A percentile compares a stretch with the other conserved stretches of the same genome.
Evolutionary conservation across 73 alveolate genomes (phyloP).

Genomic region (Paramecium biaurelia): DNA sequence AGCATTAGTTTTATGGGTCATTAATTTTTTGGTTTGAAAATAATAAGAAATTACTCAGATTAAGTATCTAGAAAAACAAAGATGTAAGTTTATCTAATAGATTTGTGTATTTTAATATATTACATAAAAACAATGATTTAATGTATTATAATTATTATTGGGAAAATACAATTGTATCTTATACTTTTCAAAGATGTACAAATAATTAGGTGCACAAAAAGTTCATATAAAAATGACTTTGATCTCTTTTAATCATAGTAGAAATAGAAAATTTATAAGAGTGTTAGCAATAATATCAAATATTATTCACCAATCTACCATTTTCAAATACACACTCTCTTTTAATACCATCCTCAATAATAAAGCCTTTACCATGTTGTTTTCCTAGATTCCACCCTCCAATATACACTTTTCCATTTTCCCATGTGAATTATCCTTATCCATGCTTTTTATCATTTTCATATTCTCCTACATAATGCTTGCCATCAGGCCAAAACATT

Average conservation of each 20-base stretch:
- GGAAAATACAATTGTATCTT: too few relatives aligned
- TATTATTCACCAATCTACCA: constrained; percentile 21
- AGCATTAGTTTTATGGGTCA: too few relatives aligned
- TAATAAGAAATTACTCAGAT: too few relatives aligned
- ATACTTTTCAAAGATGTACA: too few relatives aligned
- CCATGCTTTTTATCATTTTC: constrained; percentile 81
- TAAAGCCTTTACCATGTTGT: constrained; percentile 75
- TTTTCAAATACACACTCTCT: neutral
- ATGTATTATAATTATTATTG: too few relatives aligned
- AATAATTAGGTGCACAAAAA: too few relatives aligned
- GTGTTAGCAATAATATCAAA: neutral
- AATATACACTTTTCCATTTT: constrained; percentile 53
- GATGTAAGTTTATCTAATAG: too few relatives aligned
- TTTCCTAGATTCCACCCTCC: constrained; percentile 81
- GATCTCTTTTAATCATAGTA: neutral
- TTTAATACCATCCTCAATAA: neutral
- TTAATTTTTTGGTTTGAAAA: too few relatives aligned
- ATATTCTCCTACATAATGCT: constrained; percentile 77
- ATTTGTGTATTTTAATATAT: too few relatives aligned
- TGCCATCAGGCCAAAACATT: constrained; percentile 71
- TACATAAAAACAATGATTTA: too few relatives aligned
- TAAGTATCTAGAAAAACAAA: too few relatives aligned
- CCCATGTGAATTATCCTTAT: constrained; percentile 67
- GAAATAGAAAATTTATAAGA: neutral
- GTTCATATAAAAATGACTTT: neutral